Conservation (phyloP, 2,329 filamentous ascomycete genomes). For the Colletotrichum sp. region DNA sequence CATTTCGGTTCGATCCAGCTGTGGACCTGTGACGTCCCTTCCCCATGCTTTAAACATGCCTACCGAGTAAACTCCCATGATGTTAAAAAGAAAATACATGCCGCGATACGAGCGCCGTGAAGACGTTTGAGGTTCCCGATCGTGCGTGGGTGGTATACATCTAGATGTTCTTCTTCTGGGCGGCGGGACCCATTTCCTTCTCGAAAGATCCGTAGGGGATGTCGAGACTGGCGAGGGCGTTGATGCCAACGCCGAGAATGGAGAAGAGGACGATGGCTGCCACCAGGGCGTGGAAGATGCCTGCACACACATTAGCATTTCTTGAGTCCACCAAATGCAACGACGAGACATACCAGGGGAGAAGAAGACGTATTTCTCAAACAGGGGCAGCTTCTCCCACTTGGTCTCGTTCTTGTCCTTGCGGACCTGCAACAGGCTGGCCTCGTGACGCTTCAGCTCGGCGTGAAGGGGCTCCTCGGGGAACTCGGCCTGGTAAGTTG, state of each 20-base stretch:
- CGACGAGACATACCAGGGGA: conserved; percentile 70
- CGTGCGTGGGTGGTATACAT: conserved; percentile 35
- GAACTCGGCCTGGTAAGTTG: conserved; percentile 70
- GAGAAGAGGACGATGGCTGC: conserved; percentile 73
- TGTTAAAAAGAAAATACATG: conserved; percentile 12
- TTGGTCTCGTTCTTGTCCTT: conserved; percentile 45
- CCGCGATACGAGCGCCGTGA: not conserved
- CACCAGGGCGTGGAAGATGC: conserved; percentile 86
- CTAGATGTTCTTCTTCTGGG: conserved; percentile 91
- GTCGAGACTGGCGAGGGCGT: conserved; percentile 78
- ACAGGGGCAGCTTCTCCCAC: conserved; percentile 61
- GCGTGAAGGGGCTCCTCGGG: conserved; percentile 64
- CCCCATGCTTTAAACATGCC: conserved; percentile 4
- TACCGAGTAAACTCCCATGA: conserved; percentile 19
- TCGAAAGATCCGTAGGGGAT: conserved; percentile 95
- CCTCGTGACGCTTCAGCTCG: conserved; percentile 71
- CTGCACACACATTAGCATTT: conserved; percentile 46
- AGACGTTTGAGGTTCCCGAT: not conserved
- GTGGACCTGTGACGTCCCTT: not conserved
- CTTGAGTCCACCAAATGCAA: not conserved
- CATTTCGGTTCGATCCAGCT: not conserved
- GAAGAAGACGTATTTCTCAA: conserved; percentile 95
- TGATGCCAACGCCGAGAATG: conserved; percentile 81
- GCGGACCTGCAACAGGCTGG: conserved; percentile 26
- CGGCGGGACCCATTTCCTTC: conserved; percentile 90